Evolutionary conservation across 371 early-diverging fungal species (phyloP), one percentile per base, ranked within the genome.

Genomic region (Mortierella sp.): DNA sequence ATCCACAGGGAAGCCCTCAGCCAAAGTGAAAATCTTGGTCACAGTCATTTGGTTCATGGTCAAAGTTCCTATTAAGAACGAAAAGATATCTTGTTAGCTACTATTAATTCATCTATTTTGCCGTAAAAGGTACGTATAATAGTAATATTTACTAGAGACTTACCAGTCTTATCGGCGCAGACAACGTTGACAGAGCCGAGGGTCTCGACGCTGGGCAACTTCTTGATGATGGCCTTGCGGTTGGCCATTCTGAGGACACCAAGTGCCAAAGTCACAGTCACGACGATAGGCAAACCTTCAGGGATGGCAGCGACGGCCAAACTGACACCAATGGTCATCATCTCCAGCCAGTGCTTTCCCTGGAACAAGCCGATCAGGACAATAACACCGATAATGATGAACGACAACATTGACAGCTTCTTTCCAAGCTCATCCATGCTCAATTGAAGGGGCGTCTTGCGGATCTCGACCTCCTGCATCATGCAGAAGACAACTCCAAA

Each of bases 271-370:
- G 98, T 97, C 21, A 98, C 96, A 0, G 98, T 96, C 42, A 98
- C 96, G 24, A 96, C 97, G 80, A 98, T 96, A 26, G 98, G 98
- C 50, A 99, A 89, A 1, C 98, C 97, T 84, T 98, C 98, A 1
- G 99, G 99, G 58, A 98, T 98, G 76, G 98, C 98, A 52, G 98
- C 97, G 0, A 98, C 98, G 3, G 98, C 97, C 77, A 97, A 89
- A 91, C 94, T 93, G 45, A 97, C 95, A 78, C 96, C 96, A 78
- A 98, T 97, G 31, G 98, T 98, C 83, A 98, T 98, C 97, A 98
- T 98, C 83, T 98, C 97, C 58, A 99, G 89, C 95, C 95, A 95
- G n/a, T 90, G 90, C 63, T 96, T 93, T 57, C 96, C 95, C 88
- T 98, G 98, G 77, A 97, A 80, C 42, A 98, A 81, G 42, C 99